Percentiles rank a stretch among this genome's conserved stretches.
phyloP scores from a whole-genome alignment of 177 flowering plant genomes.

The Vitis hybrid region DNA sequence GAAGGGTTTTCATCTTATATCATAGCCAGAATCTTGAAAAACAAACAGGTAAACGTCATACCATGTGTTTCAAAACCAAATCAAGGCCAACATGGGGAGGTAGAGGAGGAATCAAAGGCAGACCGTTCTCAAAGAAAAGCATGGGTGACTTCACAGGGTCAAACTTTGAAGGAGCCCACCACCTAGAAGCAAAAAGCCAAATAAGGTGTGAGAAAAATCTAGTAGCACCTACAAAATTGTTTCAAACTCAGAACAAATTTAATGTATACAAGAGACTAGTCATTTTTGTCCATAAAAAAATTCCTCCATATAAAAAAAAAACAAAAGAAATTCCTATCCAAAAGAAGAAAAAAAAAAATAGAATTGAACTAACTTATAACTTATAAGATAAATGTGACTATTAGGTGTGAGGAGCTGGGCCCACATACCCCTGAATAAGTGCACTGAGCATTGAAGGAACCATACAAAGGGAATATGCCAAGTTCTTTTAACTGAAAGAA shows the following conservation, averaged over 20 bases:
- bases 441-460: too few species aligned
- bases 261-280: slow-evolving; percentile 7
- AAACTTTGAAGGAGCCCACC: slow-evolving; percentile 99
- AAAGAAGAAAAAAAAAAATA: neutral
- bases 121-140: slow-evolving; percentile 82
- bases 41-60: slow-evolving; percentile 25
- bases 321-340: neutral
- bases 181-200: slow-evolving; percentile 39
- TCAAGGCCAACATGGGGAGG: slow-evolving; percentile 77
- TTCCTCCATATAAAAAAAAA: neutral
- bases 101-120: slow-evolving; percentile 75
- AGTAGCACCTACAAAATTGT: neutral
- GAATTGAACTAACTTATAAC: neutral
- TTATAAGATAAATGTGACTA: too few species aligned
- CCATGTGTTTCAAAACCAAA: slow-evolving; percentile 80
- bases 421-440: too few species aligned
- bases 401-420: neutral
- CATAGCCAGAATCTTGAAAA: neutral
- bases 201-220: slow-evolving; percentile 1
- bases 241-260: neutral
- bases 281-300: neutral
- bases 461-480: too few species aligned
- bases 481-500: too few species aligned
- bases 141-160: slow-evolving; percentile 90
- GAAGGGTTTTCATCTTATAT: neutral